Percentiles rank a stretch among this genome's conserved stretches.
Conservation (phyloP, 371 early-diverging fungal genomes). For the Dichotomocladium elegans region DNA sequence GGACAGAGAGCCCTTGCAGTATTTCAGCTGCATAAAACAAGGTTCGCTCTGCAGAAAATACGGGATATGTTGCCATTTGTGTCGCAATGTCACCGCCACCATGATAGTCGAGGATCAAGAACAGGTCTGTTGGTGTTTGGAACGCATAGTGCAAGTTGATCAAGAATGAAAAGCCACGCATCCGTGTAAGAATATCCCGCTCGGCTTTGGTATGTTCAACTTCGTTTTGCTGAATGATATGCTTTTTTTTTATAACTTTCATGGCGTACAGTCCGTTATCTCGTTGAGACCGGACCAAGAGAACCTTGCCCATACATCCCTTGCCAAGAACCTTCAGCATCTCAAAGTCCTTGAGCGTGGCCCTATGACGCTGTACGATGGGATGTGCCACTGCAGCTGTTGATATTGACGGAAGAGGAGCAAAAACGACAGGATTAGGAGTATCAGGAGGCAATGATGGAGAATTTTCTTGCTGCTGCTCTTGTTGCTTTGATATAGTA, state of each 20-base stretch:
- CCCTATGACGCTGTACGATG: too few species aligned
- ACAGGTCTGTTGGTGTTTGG: conserved; percentile 65
- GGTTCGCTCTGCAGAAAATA: conserved; percentile 71
- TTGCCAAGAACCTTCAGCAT: conserved; percentile 69
- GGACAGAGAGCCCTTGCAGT: conserved; percentile 74
- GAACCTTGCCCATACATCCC: conserved; percentile 74
- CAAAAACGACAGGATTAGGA: too few species aligned
- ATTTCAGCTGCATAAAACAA: conserved; percentile 88
- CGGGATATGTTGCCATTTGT: conserved; percentile 61
- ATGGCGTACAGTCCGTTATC: conserved; percentile 58
- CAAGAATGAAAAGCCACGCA: conserved; percentile 68
- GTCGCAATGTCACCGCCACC: conserved; percentile 84
- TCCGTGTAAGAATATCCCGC: conserved; percentile 61
- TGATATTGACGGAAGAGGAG: neutral
- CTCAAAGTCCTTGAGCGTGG: conserved; percentile 50
- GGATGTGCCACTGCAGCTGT: neutral
- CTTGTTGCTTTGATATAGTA: neutral
- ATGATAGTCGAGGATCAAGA: conserved; percentile 81
- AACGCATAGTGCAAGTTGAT: conserved; percentile 71
- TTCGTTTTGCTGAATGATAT: conserved; percentile 59
- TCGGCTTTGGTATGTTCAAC: conserved; percentile 65
- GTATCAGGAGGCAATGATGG: too few species aligned
- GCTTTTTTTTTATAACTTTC: conserved; percentile 69
- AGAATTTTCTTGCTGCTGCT: too few species aligned
- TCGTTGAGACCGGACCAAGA: conserved; percentile 54